Evolutionary conservation across 179 eudicot species (phyloP), one percentile per base, ranked within the genome.

Genomic region (Nepenthes alata): DNA sequence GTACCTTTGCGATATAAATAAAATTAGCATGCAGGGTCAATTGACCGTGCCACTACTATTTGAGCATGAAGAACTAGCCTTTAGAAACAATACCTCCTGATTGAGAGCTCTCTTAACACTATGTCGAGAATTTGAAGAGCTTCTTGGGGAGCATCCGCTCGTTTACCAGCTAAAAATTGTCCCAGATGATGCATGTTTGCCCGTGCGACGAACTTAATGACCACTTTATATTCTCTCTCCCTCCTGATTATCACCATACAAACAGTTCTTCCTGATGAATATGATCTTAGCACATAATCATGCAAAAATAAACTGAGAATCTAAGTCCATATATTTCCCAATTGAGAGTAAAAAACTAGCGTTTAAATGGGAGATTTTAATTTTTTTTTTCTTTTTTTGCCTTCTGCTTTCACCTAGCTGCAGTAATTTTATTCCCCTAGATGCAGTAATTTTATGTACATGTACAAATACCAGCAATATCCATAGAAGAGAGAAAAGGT

Each of bases 121-220:
- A 81, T 81, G 73, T 83, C 89, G 0, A 83, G 81, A 57, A 83
- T 79, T 56, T 83, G 81, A 63, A 83, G 77, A 15, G 86, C 81
- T 56, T 83, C 86, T 14, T 79, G 81, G 5, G 89, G 89, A 68
- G 80, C 84, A 76, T 81, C 86, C 0, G 85, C 78, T 5, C 82
- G 78, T 62, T 79, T 83, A 50, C 89, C 89, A 48, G 78, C 78
- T 36, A 83, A 77, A 70, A 83, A 83, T 65, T 81, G 76, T 60
- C 86, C 81, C 64, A 83, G 59, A 63, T 83, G 89, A 66, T 83
- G 86, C 70, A 81, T 56, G 61, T 75, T 79, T 37, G 82, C 86
- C 16, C 72, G 59, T 3, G 86, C 86, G 3, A 74, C 89, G 72
- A 76, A 81, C 77, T 79, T 83, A 66, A 83, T 81, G 47, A 72